Conservation (phyloP, 495 filamentous ascomycete genomes). For the Penicillium canescens region DNA sequence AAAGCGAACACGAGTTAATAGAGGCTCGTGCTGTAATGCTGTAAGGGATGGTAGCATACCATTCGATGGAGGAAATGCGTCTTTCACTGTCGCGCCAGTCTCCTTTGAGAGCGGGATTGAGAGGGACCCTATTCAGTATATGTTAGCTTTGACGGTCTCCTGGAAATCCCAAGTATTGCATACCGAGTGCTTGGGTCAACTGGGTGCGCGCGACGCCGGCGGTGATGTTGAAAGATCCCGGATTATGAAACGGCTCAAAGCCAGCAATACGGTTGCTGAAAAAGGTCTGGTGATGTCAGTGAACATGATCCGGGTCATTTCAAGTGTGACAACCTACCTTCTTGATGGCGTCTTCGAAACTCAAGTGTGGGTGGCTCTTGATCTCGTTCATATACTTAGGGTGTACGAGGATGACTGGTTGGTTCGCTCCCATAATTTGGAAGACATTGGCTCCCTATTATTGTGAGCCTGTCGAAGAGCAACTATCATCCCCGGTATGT, state of each 20-base stretch:
- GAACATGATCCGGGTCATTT: background rate
- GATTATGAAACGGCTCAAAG: slow-evolving; percentile 44
- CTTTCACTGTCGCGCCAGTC: slow-evolving; percentile 35
- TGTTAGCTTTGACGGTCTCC: background rate
- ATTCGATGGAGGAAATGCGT: slow-evolving; percentile 37
- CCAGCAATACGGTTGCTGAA: slow-evolving; percentile 43
- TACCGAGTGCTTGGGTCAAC: slow-evolving; percentile 49
- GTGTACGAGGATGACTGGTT: slow-evolving; percentile 43
- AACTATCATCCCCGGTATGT: background rate
- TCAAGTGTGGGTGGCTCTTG: slow-evolving; percentile 40
- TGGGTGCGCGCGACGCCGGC: slow-evolving; percentile 43
- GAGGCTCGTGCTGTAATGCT: background rate
- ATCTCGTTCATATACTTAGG: slow-evolving; percentile 51
- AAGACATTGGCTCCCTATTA: slow-evolving; percentile 34
- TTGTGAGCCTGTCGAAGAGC: background rate
- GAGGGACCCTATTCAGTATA: slow-evolving; percentile 25
- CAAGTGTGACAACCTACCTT: slow-evolving; percentile 33
- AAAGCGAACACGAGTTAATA: background rate
- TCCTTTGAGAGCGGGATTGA: slow-evolving; percentile 45
- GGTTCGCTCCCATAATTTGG: slow-evolving; percentile 35
- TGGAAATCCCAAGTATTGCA: background rate
- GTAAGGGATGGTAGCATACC: slow-evolving; percentile 22
- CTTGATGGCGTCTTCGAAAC: slow-evolving; percentile 39
- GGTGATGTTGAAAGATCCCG: slow-evolving; percentile 25
- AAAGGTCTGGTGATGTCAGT: slow-evolving; percentile 35